Evolutionary conservation across 768 basidiomycete genomes (phyloP), one percentile per base, ranked within the genome.

Genomic region (Xerocomellus amylosporus): DNA sequence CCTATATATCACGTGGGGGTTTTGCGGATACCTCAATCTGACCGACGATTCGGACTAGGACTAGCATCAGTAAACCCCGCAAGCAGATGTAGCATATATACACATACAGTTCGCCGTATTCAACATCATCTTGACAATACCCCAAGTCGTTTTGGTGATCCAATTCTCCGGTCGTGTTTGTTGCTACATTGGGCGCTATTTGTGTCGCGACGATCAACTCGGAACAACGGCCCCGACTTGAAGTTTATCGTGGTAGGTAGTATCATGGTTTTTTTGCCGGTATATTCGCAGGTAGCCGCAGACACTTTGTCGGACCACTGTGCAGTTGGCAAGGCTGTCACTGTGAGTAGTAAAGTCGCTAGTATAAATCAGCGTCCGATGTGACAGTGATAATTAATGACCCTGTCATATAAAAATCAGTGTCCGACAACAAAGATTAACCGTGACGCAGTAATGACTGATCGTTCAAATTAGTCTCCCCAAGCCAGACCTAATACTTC

Each of bases 11-110:
- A 31, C 28, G 14, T 39, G 42, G 42, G 28, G 33, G 19, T 22
- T 40, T 56, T 22, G 44, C 8, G 30, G 56, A 62, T 65, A 63
- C 58, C 63, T 26, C n/a, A 48, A 56, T 14, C 26, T 41, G 31
- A 49, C 45, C 44, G 49, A 57, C 54, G 38, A 60, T 54, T 54
- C 13, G 57, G 56, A 59, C 49, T 38, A 58, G 52, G 53, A 59
- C 40, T 53, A 56, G 51, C 62, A 64, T 64, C 55, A 51, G 51
- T 59, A 54, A 53, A 55, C 53, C 54, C 54, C 46, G 28, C 55
- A 59, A 63, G 43, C 43, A 59, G 31, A 60, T 70, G 67, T 68
- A 68, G 58, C 67, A 68, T 68, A 68, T 47, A 54, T 49, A 41
- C 50, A 54, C 49, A 55, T 49, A 59, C 40, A 55, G 24, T 22